phyloP scores from a whole-genome alignment of 352 stramenopile species.

The Phytophthora pseudosyringae region DNA sequence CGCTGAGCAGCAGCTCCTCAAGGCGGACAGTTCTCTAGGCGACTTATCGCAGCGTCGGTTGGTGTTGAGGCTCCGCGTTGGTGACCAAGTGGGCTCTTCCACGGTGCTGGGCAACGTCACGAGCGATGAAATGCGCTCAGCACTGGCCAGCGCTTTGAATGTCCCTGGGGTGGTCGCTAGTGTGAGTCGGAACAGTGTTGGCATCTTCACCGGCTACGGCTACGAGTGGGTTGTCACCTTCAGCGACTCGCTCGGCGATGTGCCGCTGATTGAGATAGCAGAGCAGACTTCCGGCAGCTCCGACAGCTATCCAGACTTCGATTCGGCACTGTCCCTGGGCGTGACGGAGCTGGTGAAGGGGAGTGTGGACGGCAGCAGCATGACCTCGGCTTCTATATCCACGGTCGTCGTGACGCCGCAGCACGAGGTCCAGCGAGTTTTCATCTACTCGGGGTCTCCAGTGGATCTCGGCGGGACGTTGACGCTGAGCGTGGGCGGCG shows the following conservation, averaged over 20 bases:
- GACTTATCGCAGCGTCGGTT: conserved; percentile 32
- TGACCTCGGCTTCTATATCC: conserved; percentile 23
- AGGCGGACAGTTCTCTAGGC: conserved; percentile 37
- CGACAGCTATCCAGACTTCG: conserved; percentile 26
- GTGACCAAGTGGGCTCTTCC: conserved; percentile 22
- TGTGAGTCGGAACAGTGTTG: conserved; percentile 53
- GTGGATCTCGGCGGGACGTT: conserved; percentile 55
- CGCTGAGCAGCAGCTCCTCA: conserved; percentile 70
- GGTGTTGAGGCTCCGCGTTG: conserved; percentile 24
- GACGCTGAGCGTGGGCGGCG: conserved; percentile 68
- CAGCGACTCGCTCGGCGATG: conserved; percentile 56
- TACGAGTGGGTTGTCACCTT: conserved; percentile 81
- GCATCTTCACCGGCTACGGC: conserved; percentile 56
- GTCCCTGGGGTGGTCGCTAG: conserved; percentile 19
- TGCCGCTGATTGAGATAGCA: conserved; percentile 43
- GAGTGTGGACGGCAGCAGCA: conserved; percentile 31
- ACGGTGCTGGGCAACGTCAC: conserved; percentile 51
- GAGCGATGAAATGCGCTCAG: conserved; percentile 35
- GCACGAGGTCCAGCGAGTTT: conserved; percentile 76
- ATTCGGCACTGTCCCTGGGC: conserved; percentile 31
- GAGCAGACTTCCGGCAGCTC: conserved; percentile 7
- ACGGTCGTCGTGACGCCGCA: conserved; percentile 35
- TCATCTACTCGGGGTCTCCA: conserved; percentile 62
- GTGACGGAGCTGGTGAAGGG: conserved; percentile 58
- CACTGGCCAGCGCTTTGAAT: conserved; percentile 24